phyloP scores from a whole-genome alignment of 2,329 filamentous ascomycete genomes.

The Colletotrichum cordylinicola region DNA sequence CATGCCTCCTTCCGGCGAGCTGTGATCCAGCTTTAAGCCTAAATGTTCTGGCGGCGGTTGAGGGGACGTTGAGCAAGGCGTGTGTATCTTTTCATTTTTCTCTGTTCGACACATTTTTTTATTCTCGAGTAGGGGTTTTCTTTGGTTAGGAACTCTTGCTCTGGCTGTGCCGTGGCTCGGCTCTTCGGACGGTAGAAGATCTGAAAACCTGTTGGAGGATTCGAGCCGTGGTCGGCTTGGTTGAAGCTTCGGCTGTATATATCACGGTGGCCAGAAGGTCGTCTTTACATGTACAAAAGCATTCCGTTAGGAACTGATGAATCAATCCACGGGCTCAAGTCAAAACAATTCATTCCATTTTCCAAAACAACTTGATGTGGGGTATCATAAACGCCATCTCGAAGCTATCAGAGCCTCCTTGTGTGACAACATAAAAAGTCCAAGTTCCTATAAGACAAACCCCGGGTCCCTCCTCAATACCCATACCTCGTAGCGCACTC shows the following conservation, averaged over 20 bases:
- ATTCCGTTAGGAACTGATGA: background rate
- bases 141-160: background rate
- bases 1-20: background rate
- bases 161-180: background rate
- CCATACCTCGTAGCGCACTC: slow-evolving; percentile 73
- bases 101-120: background rate
- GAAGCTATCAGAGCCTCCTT: background rate
- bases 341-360: background rate
- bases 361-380: background rate
- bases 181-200: background rate
- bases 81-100: background rate
- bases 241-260: background rate
- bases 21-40: background rate
- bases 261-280: background rate
- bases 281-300: background rate
- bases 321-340: background rate
- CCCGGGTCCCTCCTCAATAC: slow-evolving; percentile 29
- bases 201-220: background rate
- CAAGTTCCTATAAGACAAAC: background rate
- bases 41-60: background rate
- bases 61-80: background rate
- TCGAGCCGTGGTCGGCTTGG: background rate
- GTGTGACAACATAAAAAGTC: background rate
- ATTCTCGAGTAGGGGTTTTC: background rate
- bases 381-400: background rate